Base-by-base conservation (phyloP, 1,284 basidiomycete genomes). In the Phellopilus nigrolimitatus region DNA sequence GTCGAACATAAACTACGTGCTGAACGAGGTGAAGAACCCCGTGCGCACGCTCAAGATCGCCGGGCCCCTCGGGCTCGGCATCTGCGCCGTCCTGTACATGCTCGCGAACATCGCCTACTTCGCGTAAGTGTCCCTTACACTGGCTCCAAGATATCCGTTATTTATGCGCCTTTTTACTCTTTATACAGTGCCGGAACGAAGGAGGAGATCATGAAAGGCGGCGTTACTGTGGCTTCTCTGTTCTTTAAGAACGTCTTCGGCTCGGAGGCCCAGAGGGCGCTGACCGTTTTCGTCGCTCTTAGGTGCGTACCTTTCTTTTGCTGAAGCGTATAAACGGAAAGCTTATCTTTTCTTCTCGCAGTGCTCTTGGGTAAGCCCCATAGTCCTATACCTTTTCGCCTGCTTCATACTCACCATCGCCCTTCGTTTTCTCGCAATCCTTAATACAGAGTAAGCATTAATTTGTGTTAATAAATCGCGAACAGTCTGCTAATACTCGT, bases 231-330 rank as follows among this genome's bases (percentile, higher is more conserved):
- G 10, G 80, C 79, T 1, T 68, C 76, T 0, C 54, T 75, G 33
- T 82, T 79, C 60, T 80, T 82, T 57, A 57, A 62, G 40, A 73
- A 78, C 31, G 76, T 82, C 31, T 82, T 80, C 51, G 79, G 78
- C 10, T 49, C 57, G 0, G 52, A 62, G 0, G 77, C 76, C 0
- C 65, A 75, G 57, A 69, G 67, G 44, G 79, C 75, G 0, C 59
- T 82, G 13, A 71, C 73, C 0, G 71, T 72, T 0, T 75, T 80
- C 47, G 71, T 80, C 31, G 78, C 76, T 4, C 63, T 80, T 12
- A 78, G 76, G 73, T 72, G 25, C 4, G 57, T 47, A 13, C 36
- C 19, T 28, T 21, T 1, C 6, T n/a, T 37, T 3, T 36, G 31
- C 10, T 13, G n/a, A 15, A 4, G 5, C 2, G 5, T 21, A 12